These are phyloP conservation scores for Gamarada debralockiae DNA, from an alignment of 495 filamentous ascomycete species.

Conservation along the genomic window DNA sequence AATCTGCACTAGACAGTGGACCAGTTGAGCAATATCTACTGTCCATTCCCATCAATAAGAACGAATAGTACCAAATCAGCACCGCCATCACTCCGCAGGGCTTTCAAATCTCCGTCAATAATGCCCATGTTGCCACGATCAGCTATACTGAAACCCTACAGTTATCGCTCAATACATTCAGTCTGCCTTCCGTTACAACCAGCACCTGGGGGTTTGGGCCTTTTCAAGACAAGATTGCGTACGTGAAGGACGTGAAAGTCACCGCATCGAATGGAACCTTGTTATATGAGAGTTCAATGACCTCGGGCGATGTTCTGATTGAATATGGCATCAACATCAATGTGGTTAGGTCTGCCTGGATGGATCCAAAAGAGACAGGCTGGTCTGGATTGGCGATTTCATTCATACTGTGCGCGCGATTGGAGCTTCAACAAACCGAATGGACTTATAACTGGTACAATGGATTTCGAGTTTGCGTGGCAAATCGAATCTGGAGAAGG, in stretches of 20 bases:
- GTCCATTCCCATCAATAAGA: not conserved
- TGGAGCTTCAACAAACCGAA: not conserved
- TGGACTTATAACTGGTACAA: not conserved
- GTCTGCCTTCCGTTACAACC: constrained; percentile 10
- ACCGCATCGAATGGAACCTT: constrained; percentile 26
- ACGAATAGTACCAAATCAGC: not conserved
- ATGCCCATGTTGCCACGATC: not conserved
- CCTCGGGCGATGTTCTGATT: constrained; percentile 16
- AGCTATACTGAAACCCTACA: too few relatives aligned
- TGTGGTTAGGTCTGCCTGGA: constrained; percentile 27
- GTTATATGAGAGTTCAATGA: constrained; percentile 28
- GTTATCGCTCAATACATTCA: constrained; percentile 1
- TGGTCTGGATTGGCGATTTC: constrained; percentile 13
- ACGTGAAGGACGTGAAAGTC: constrained; percentile 30
- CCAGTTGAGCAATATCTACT: not conserved
- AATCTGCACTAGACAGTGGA: not conserved
- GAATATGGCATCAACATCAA: constrained; percentile 28
- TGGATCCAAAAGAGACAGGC: constrained; percentile 22
- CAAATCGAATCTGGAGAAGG: not conserved
- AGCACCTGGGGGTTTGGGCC: constrained; percentile 35
- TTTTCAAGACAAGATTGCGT: constrained; percentile 29
- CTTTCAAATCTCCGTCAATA: not conserved
- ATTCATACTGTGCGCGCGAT: constrained; percentile 1
- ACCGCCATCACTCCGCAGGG: not conserved
- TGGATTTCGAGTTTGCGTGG: constrained; percentile 1